These are phyloP conservation scores for Daedalea quercina DNA, from an alignment of 768 basidiomycete genomes.

Conservation along the genomic window DNA sequence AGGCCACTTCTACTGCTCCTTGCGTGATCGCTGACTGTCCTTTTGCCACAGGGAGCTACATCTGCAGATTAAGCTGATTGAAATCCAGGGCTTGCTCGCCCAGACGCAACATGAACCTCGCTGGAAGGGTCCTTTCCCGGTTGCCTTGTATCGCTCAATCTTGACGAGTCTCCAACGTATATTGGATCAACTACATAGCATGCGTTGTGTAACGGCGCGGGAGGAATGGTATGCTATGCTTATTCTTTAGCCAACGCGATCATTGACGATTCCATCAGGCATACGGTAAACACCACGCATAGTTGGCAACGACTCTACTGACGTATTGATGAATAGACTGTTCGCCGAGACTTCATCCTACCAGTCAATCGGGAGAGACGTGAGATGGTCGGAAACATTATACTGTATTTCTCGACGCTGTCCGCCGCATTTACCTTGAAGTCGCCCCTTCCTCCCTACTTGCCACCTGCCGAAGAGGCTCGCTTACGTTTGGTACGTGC, in stretches of 20 bases:
- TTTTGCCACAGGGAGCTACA: slow-evolving; percentile 74
- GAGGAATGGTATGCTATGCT: slow-evolving; percentile 69
- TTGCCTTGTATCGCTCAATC: slow-evolving; percentile 75
- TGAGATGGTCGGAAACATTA: slow-evolving; percentile 94
- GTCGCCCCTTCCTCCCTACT: slow-evolving; percentile 91
- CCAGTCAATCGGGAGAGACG: slow-evolving; percentile 86
- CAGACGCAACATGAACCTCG: slow-evolving; percentile 93
- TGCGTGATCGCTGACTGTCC: not conserved
- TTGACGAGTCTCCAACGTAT: slow-evolving; percentile 80
- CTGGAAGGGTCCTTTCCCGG: slow-evolving; percentile 92
- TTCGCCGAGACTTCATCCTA: slow-evolving; percentile 80
- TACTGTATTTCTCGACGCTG: slow-evolving; percentile 80
- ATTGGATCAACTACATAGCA: slow-evolving; percentile 85
- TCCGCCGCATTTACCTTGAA: slow-evolving; percentile 79
- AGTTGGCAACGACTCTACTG: not conserved
- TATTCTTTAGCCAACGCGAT: slow-evolving; percentile 7
- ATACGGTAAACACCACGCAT: slow-evolving; percentile 45
- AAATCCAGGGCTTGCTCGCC: slow-evolving; percentile 76
- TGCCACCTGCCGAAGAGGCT: slow-evolving; percentile 87
- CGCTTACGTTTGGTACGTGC: slow-evolving; percentile 64
- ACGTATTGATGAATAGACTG: slow-evolving; percentile 42
- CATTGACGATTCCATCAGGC: slow-evolving; percentile 36
- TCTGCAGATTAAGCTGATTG: slow-evolving; percentile 84
- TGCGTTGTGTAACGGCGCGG: slow-evolving; percentile 94
- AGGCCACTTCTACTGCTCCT: too few relatives aligned